Evolutionary conservation across 1,139 yeast species (phyloP).

Genomic region (Hemisphaericaspora lyxosophila): DNA sequence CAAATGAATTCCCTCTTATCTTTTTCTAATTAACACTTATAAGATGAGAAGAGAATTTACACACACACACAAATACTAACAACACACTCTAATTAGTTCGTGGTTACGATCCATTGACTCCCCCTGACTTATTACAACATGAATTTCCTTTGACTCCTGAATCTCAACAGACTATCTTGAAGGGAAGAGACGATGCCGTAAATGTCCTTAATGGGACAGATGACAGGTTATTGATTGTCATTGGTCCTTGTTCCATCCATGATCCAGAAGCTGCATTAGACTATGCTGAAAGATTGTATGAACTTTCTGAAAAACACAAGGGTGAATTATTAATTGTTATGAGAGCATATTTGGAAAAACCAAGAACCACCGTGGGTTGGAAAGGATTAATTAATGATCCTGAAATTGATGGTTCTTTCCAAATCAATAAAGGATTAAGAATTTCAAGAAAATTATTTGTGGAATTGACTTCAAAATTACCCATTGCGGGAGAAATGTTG

Average conservation of each 20-base stretch:
- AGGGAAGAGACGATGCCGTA: constrained; percentile 75
- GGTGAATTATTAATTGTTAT: constrained; percentile 81
- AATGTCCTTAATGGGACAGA: constrained; percentile 70
- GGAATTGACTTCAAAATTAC: constrained; percentile 76
- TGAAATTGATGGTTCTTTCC: constrained; percentile 86
- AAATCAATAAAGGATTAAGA: constrained; percentile 92
- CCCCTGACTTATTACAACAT: constrained; percentile 81
- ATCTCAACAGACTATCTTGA: constrained; percentile 66
- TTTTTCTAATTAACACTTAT: background rate
- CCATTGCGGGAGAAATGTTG: constrained; percentile 96
- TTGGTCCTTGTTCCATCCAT: constrained; percentile 94
- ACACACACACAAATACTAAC: constrained; percentile 1
- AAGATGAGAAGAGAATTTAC: background rate
- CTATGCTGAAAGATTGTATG: constrained; percentile 71
- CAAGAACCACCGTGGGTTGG: constrained; percentile 99
- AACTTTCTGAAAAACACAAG: constrained; percentile 64
- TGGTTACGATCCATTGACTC: constrained; percentile 87
- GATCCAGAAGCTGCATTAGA: constrained; percentile 88
- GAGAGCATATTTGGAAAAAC: constrained; percentile 98
- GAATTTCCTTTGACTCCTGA: constrained; percentile 69
- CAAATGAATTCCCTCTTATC: no score
- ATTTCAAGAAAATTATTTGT: constrained; percentile 83
- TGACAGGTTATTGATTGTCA: constrained; percentile 84
- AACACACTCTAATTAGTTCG: constrained; percentile 29
- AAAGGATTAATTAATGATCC: constrained; percentile 98